Percentiles rank a stretch among this genome's conserved stretches.
Evolutionary conservation across 306 rosid species (phyloP).

Genomic region (Senna tora): DNA sequence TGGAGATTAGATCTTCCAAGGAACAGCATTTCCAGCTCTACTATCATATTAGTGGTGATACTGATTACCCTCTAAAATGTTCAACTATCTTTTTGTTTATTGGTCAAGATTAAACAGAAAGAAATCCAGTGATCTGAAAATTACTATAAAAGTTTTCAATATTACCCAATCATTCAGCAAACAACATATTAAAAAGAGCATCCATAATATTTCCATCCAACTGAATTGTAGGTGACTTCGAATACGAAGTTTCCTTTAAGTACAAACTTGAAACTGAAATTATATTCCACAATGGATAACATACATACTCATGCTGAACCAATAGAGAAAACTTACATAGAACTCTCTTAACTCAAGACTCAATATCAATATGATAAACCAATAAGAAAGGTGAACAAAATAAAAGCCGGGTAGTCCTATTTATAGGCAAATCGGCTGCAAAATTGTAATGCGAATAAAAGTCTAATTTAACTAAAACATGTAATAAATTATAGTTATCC

Average conservation of each 20-base stretch:
- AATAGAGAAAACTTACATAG: too few species aligned
- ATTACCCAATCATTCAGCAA: neutral
- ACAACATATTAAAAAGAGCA: neutral
- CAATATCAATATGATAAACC: too few species aligned
- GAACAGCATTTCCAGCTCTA: slow-evolving; percentile 1
- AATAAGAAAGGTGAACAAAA: too few species aligned
- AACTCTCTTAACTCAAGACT: too few species aligned
- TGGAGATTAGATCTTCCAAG: too few species aligned
- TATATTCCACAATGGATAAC: neutral
- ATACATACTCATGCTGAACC: too few species aligned
- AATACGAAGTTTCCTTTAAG: neutral
- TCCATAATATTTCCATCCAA: slow-evolving; percentile 9
- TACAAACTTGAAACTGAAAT: neutral
- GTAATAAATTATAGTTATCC: too few species aligned
- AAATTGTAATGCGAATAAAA: too few species aligned
- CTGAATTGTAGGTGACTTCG: neutral
- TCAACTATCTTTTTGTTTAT: neutral
- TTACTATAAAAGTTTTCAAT: neutral
- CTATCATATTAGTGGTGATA: slow-evolving; percentile 6
- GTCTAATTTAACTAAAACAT: too few species aligned
- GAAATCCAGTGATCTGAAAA: neutral
- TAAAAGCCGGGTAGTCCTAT: too few species aligned
- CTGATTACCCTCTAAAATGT: neutral
- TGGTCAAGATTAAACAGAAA: neutral
- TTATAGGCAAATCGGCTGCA: too few species aligned